A percentile compares a stretch with the other conserved stretches of the same genome.
Conservation (phyloP, 176 grass and related monocot genomes). For the Raddia distichophylla region DNA sequence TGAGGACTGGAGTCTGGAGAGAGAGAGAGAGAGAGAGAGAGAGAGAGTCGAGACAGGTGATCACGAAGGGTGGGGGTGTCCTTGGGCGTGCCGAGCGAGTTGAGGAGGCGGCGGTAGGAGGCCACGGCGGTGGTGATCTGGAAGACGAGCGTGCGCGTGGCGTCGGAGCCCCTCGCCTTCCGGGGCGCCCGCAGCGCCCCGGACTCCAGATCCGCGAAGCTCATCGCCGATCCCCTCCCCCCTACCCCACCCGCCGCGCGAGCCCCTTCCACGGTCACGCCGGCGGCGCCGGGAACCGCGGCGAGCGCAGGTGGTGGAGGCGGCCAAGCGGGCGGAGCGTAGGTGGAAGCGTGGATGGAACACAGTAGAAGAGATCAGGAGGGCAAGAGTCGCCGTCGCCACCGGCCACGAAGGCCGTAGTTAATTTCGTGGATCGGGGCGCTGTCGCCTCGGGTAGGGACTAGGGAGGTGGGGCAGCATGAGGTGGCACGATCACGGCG, state of each 20-base stretch:
- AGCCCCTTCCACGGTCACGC: not conserved
- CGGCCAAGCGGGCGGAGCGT: constrained; percentile 18
- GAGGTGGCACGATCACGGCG: constrained; percentile 25
- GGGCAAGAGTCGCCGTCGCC: constrained; percentile 28
- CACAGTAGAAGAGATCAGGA: not conserved
- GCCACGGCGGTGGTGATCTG: constrained; percentile 83
- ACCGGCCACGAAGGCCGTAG: constrained; percentile 41
- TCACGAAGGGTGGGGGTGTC: constrained; percentile 78
- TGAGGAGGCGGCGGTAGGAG: constrained; percentile 94
- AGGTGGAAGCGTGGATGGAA: not conserved
- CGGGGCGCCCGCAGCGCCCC: constrained; percentile 56
- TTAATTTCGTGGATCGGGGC: constrained; percentile 48
- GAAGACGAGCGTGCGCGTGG: constrained; percentile 70
- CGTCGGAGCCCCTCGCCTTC: constrained; percentile 42
- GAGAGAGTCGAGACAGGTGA: constrained; percentile 53
- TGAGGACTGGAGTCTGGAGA: not conserved
- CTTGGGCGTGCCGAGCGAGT: constrained; percentile 86
- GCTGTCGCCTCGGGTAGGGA: constrained; percentile 19
- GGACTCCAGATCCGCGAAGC: constrained; percentile 95
- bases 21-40: not conserved
- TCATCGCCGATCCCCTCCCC: constrained; percentile 56
- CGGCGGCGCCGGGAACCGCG: not conserved
- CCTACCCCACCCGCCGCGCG: not conserved
- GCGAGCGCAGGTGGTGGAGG: constrained; percentile 23
- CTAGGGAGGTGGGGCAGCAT: constrained; percentile 22